These are phyloP conservation scores for Cicer cuneatum DNA, from an alignment of 306 rosid genomes.

Conservation along the genomic window DNA sequence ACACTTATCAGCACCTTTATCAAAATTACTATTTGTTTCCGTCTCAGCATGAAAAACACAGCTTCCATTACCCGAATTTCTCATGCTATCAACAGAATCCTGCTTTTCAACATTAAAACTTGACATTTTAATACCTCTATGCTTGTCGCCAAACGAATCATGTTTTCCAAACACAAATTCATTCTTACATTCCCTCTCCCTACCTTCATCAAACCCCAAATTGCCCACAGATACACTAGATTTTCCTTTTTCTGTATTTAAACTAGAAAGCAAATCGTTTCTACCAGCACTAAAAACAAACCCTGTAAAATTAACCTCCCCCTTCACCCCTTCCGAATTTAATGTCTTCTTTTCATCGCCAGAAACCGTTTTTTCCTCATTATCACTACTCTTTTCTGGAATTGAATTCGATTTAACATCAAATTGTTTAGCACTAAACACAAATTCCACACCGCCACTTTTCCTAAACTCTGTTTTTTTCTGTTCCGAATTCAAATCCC, in stretches of 20 bases:
- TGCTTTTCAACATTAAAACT: conserved; percentile 42
- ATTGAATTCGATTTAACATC: conserved; percentile 29
- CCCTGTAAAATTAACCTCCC: conserved; percentile 22
- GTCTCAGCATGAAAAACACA: conserved; percentile 40
- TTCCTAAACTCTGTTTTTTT: conserved; percentile 41
- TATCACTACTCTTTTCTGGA: conserved; percentile 5
- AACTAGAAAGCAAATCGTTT: conserved; percentile 41
- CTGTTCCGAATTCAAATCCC: conserved; percentile 45
- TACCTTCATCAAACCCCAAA: conserved; percentile 28
- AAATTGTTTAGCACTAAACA: conserved; percentile 49
- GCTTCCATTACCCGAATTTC: conserved; percentile 37
- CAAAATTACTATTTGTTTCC: conserved; percentile 30
- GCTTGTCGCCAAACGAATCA: conserved; percentile 47
- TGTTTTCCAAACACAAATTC: conserved; percentile 36
- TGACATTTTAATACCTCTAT: conserved; percentile 1
- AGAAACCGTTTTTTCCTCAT: conserved; percentile 26
- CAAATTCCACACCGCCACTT: conserved; percentile 48
- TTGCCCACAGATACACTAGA: conserved; percentile 36
- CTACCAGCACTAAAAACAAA: conserved; percentile 52
- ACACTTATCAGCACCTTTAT: conserved; percentile 32
- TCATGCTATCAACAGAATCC: conserved; percentile 43
- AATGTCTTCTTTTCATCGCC: conserved; percentile 39
- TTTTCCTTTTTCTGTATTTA: conserved; percentile 40
- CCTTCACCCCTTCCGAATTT: conserved; percentile 32
- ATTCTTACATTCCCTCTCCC: conserved; percentile 38